These are phyloP conservation scores for Helicocarpus griseus DNA, from an alignment of 2,329 filamentous ascomycete species.

Conservation along the genomic window DNA sequence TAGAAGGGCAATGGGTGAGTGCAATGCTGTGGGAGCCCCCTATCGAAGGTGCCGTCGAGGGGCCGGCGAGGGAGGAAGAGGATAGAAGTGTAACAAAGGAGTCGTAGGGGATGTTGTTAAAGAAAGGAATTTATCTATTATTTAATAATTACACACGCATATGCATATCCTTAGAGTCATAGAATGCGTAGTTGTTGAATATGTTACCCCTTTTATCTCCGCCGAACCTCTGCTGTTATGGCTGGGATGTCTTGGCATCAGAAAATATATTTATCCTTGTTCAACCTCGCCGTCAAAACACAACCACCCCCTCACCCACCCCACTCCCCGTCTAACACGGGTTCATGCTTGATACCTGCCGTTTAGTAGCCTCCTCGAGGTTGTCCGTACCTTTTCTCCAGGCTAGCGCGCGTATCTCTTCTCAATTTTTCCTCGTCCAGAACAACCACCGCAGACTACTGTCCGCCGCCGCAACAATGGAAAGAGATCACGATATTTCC, in stretches of 20 bases:
- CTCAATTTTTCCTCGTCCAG: background rate
- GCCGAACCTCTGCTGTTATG: too few relatives aligned
- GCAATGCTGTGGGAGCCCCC: slow-evolving; percentile 9
- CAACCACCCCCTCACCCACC: background rate
- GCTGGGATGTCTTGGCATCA: background rate
- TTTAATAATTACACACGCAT: too few relatives aligned
- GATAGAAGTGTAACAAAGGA: background rate
- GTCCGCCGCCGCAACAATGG: background rate
- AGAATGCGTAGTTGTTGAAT: too few relatives aligned
- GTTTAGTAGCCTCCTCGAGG: background rate
- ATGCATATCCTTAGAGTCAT: too few relatives aligned
- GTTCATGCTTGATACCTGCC: background rate
- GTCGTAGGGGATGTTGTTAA: background rate
- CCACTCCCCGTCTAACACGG: too few relatives aligned
- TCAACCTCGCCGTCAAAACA: background rate
- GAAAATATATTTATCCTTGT: background rate
- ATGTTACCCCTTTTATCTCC: too few relatives aligned
- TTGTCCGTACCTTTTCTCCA: background rate
- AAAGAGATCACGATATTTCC: slow-evolving; percentile 1
- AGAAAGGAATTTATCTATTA: too few relatives aligned
- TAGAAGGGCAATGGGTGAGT: background rate
- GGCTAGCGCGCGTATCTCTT: background rate
- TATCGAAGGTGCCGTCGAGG: slow-evolving; percentile 5
- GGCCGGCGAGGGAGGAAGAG: background rate
- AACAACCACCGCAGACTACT: background rate